Conservation (phyloP, 2,329 filamentous ascomycete genomes). For the Curvularia verruculosa region DNA sequence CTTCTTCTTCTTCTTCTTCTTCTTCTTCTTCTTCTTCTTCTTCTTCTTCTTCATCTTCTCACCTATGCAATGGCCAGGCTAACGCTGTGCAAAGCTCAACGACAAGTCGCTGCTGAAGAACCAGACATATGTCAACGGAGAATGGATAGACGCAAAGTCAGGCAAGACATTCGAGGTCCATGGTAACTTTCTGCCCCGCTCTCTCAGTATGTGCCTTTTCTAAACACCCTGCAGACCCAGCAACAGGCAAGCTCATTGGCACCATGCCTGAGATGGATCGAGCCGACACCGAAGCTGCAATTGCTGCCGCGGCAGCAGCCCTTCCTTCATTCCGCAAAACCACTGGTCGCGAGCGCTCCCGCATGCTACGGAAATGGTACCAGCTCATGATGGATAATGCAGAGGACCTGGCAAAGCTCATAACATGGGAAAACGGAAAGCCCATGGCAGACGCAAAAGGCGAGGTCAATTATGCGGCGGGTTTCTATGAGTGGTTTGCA, state of each 20-base stretch:
- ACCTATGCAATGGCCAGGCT: conserved; percentile 10
- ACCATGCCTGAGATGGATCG: conserved; percentile 83
- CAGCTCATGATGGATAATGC: conserved; percentile 78
- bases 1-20: too few species aligned
- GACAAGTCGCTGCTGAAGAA: conserved; percentile 75
- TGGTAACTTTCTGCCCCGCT: conserved; percentile 44
- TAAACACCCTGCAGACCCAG: conserved; percentile 67
- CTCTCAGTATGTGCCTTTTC: background rate
- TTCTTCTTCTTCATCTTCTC: too few species aligned
- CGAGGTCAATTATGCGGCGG: conserved; percentile 49
- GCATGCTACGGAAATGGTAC: conserved; percentile 80
- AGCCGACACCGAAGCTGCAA: conserved; percentile 79
- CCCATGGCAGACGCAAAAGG: conserved; percentile 63
- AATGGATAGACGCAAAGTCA: conserved; percentile 86
- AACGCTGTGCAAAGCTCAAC: conserved; percentile 49
- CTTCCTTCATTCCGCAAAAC: conserved; percentile 72
- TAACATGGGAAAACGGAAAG: conserved; percentile 92
- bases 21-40: too few species aligned
- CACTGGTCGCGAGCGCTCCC: conserved; percentile 75
- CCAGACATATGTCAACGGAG: conserved; percentile 85
- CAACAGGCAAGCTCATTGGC: conserved; percentile 80
- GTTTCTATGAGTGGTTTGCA: conserved; percentile 52
- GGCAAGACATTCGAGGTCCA: conserved; percentile 89
- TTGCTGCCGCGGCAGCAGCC: conserved; percentile 79
- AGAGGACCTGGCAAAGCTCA: conserved; percentile 80